Conservation (phyloP, 2,329 filamentous ascomycete genomes). For the Alternaria tenuissima region DNA sequence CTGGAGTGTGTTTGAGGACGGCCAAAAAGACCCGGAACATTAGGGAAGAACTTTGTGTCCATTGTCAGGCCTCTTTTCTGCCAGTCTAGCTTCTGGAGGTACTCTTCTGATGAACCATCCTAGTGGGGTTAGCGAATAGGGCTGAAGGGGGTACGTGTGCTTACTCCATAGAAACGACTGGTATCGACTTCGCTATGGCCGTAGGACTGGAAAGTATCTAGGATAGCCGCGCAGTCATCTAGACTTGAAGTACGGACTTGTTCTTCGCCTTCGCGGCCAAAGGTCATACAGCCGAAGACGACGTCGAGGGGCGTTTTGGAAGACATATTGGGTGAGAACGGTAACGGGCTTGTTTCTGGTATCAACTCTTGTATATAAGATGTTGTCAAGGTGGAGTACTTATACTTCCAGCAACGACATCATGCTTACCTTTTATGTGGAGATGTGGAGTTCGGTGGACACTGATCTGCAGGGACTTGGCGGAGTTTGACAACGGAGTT, state of each 20-base stretch:
- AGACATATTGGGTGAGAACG: constrained; percentile 7
- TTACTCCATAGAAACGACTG: constrained; percentile 48
- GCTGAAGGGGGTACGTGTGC: background rate
- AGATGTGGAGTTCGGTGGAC: background rate
- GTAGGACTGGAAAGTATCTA: constrained; percentile 43
- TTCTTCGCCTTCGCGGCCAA: constrained; percentile 39
- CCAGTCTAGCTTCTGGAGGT: constrained; percentile 54
- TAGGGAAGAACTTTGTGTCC: constrained; percentile 56
- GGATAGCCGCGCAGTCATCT: constrained; percentile 31
- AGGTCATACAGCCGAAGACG: constrained; percentile 52
- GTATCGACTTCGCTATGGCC: constrained; percentile 50
- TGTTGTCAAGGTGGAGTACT: background rate
- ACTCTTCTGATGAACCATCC: constrained; percentile 50
- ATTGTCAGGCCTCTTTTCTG: constrained; percentile 51
- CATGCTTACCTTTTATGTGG: background rate
- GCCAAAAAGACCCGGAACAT: constrained; percentile 25
- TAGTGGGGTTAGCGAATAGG: background rate
- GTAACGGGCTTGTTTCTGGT: background rate
- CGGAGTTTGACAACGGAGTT: background rate
- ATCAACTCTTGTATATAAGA: background rate
- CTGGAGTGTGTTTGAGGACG: constrained; percentile 39
- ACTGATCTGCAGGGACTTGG: background rate
- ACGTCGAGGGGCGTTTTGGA: constrained; percentile 33
- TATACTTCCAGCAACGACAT: background rate
- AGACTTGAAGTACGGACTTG: constrained; percentile 29